Evolutionary conservation across 75 land plant genomes (phyloP), one percentile per base, ranked within the genome.

Genomic region (Picea glauca): DNA sequence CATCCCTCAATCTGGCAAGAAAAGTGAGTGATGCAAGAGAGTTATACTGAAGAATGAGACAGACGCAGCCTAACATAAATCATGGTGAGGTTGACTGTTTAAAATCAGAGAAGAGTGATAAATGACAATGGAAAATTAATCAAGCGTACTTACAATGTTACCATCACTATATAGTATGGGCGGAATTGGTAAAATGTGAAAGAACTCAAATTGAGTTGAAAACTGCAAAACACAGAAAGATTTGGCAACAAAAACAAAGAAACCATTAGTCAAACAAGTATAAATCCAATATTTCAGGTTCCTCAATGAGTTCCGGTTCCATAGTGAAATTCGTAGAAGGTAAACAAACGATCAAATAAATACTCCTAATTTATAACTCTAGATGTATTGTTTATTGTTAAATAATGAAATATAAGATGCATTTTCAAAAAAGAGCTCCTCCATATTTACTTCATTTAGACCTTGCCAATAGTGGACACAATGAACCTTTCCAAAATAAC

Each of bases 191-290:
- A 95, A 84, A 76, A 82, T 85, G 58, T 83, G 81, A 81, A 95
- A 95, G 73, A 79, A 83, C 79, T 95, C 86, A 78, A 81, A 91
- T 58, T 85, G 84, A 82, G 92, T 81, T 15, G 91, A 86, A 75
- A 89, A 84, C 98, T 95, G 92, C 84, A 84, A 74, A 68, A 50
- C 74, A 68, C 75, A 40, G 15, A 58, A 82, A 58, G 21, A 40
- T 35, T 68, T 9, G 50, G 54, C 54, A 40, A 70, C 9, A 43
- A 43, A 70, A 70, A 20, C 21, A 26, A 63, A 31, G 13, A 5
- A 7, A 63, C 11, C 43, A 43, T 43, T 6, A 38, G 11, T n/a
- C 20, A 40, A 70, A 70, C 23, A 40, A 70, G 43, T 70, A n/a
- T 70, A 20, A 66, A 43, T 70, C 46, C 43, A n/a, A 70, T 70